Conservation (phyloP, 2,329 filamentous ascomycete genomes). For the Cladosporium sp. region DNA sequence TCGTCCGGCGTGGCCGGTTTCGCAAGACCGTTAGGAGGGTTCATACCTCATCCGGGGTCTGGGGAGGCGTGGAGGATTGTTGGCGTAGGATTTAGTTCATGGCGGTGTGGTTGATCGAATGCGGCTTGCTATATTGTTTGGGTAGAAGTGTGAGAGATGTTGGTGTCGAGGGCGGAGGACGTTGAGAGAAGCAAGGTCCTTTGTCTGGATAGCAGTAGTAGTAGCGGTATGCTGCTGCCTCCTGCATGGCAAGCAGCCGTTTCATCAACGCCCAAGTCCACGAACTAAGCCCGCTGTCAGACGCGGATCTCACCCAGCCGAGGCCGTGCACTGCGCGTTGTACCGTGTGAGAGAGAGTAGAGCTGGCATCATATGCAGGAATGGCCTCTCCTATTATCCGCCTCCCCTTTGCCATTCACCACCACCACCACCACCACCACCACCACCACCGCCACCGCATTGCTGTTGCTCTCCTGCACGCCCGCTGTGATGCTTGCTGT, state of each 20-base stretch:
- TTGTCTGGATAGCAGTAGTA: neutral
- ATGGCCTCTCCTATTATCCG: conserved; percentile 9
- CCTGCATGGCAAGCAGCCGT: conserved; percentile 7
- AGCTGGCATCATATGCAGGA: conserved; percentile 7
- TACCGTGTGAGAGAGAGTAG: neutral
- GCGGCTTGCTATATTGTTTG: neutral
- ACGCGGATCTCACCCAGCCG: conserved; percentile 1
- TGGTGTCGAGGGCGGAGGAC: neutral
- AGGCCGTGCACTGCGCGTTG: conserved; percentile 3
- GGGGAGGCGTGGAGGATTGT: conserved; percentile 2
- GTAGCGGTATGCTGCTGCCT: conserved; percentile 14
- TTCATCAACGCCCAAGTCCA: conserved; percentile 5
- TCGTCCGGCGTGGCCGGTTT: conserved; percentile 64
- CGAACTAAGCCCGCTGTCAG: neutral
- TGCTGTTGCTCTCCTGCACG: neutral
- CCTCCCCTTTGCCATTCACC: neutral
- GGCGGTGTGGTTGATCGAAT: neutral
- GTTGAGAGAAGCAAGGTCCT: neutral
- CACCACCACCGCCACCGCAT: neutral
- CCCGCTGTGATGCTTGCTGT: conserved; percentile 10
- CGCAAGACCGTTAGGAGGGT: conserved; percentile 46
- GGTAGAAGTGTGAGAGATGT: neutral
- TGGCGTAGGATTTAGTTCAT: conserved; percentile 3
- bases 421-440: neutral
- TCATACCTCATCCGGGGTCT: conserved; percentile 45